Percentiles rank a stretch among this genome's conserved stretches.
These are phyloP conservation scores for Excoecaria cochinchinensis DNA, from an alignment of 345 rosid genomes.

Conservation along the genomic window DNA sequence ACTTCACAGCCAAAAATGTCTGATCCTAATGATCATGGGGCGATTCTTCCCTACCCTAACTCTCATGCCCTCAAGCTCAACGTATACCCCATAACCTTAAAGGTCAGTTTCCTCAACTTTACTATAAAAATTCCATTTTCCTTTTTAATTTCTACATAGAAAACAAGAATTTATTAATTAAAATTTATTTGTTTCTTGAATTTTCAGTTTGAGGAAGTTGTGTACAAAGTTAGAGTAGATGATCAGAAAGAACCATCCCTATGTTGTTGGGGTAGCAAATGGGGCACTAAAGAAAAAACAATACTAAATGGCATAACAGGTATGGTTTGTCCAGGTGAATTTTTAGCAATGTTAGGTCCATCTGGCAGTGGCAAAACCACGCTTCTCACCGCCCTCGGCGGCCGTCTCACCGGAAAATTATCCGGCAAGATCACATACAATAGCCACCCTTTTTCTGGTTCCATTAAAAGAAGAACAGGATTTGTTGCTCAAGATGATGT, in stretches of 20 bases:
- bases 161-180: no score
- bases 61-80: slow-evolving; percentile 44
- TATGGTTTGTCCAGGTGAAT: slow-evolving; percentile 84
- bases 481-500: slow-evolving; percentile 94
- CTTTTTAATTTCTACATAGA: not conserved
- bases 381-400: slow-evolving; percentile 93
- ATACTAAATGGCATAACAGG: slow-evolving; percentile 82
- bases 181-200: not conserved
- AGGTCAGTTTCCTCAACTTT: slow-evolving; percentile 42
- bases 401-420: slow-evolving; percentile 69
- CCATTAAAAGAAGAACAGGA: slow-evolving; percentile 72
- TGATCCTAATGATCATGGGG: slow-evolving; percentile 39
- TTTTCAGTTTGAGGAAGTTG: slow-evolving; percentile 89
- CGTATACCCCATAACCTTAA: slow-evolving; percentile 65
- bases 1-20: slow-evolving; percentile 29
- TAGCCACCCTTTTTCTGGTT: slow-evolving; percentile 77
- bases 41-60: slow-evolving; percentile 46
- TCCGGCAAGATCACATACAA: slow-evolving; percentile 90
- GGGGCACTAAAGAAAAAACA: slow-evolving; percentile 68
- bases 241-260: slow-evolving; percentile 35
- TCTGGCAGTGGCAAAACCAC: slow-evolving; percentile 99
- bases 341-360: slow-evolving; percentile 96
- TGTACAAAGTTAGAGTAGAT: slow-evolving; percentile 75
- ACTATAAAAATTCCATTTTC: no score
- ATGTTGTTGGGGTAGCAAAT: slow-evolving; percentile 44